Evolutionary conservation across 2,329 filamentous ascomycete species (phyloP).

Genomic region (Albophoma yamanashiensis): DNA sequence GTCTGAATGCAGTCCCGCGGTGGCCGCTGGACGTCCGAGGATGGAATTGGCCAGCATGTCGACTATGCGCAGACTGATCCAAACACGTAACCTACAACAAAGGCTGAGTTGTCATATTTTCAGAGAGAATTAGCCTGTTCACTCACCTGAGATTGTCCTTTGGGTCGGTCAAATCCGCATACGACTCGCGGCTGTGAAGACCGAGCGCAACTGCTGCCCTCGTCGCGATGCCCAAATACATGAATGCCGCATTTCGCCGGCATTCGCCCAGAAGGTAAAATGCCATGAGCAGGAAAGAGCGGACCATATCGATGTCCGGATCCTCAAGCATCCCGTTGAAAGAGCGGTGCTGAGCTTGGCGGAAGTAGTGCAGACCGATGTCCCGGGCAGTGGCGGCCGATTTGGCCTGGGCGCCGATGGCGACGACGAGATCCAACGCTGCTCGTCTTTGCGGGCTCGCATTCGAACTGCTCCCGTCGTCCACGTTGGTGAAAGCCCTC

Average conservation of each 20-base stretch:
- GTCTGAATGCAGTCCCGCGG: slow-evolving; percentile 17
- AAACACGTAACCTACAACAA: slow-evolving; percentile 19
- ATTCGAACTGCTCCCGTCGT: too few species aligned
- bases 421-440: slow-evolving; percentile 31
- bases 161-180: slow-evolving; percentile 9
- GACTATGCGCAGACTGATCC: slow-evolving; percentile 26
- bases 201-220: slow-evolving; percentile 47
- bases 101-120: background rate
- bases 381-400: slow-evolving; percentile 15
- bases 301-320: slow-evolving; percentile 40
- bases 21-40: slow-evolving; percentile 25
- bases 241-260: slow-evolving; percentile 48
- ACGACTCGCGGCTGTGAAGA: slow-evolving; percentile 31
- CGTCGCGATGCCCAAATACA: slow-evolving; percentile 50
- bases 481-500: slow-evolving; percentile 6
- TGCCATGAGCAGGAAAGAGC: slow-evolving; percentile 43
- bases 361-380: slow-evolving; percentile 29
- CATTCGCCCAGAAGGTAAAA: slow-evolving; percentile 50
- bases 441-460: slow-evolving; percentile 5
- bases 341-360: slow-evolving; percentile 33
- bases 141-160: slow-evolving; percentile 12
- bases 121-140: rapidly evolving
- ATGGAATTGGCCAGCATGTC: slow-evolving; percentile 27
- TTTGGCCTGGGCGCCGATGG: slow-evolving; percentile 40
- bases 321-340: slow-evolving; percentile 42